These are phyloP conservation scores for Metschnikowia picachoensis DNA, from an alignment of 805 yeast genomes.

Conservation along the genomic window DNA sequence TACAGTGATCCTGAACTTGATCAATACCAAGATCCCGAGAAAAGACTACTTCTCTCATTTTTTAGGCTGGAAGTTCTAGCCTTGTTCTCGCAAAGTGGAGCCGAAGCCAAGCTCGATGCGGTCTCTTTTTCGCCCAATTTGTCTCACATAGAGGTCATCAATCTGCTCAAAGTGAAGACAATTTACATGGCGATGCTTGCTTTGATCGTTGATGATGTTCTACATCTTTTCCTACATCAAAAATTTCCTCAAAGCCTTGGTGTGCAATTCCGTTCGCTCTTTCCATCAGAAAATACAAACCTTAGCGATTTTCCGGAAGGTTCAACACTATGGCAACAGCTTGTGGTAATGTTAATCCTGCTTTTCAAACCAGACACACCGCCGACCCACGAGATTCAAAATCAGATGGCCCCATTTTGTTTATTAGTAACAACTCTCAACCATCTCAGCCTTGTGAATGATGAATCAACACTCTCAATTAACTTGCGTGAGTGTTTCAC, in stretches of 20 bases:
- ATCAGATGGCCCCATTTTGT: constrained; percentile 11
- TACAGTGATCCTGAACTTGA: constrained; percentile 11
- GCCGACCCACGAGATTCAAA: constrained; percentile 3
- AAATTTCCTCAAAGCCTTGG: constrained; percentile 12
- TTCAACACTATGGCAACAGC: too few species aligned
- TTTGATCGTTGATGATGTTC: constrained; percentile 30
- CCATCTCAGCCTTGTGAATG: constrained; percentile 19
- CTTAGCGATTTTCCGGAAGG: too few species aligned
- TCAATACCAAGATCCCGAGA: constrained; percentile 15
- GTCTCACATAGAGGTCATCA: constrained; percentile 18
- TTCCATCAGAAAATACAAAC: constrained; percentile 22
- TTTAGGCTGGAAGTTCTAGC: constrained; percentile 25
- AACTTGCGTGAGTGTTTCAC: constrained; percentile 20
- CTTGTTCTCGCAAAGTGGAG: constrained; percentile 16
- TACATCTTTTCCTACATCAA: constrained; percentile 11
- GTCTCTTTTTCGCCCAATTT: constrained; percentile 10
- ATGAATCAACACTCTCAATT: constrained; percentile 14
- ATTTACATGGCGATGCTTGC: constrained; percentile 29
- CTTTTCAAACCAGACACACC: background rate
- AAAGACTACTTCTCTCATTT: constrained; percentile 22
- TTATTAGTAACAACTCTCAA: constrained; percentile 21
- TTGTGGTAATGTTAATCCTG: too few species aligned
- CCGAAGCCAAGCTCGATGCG: constrained; percentile 14
- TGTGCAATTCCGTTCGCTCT: constrained; percentile 17
- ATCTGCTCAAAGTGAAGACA: constrained; percentile 22